Percentiles rank a stretch among this genome's conserved stretches.
phyloP scores from a whole-genome alignment of 306 rosid genomes.

The Vicia villosa region DNA sequence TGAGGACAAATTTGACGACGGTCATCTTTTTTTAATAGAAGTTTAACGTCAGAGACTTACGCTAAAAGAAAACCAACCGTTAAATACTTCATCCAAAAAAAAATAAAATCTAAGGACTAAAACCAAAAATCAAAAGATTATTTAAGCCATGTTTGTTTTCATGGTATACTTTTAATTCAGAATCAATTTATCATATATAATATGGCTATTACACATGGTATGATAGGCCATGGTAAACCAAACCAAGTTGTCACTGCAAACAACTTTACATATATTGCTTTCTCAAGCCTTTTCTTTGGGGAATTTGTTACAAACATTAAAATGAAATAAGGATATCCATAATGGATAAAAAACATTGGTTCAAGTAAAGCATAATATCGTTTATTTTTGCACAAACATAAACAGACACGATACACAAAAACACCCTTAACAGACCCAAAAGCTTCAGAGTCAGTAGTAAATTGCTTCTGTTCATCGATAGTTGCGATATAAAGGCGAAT shows the following conservation, averaged over 20 bases:
- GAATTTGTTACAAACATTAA: background rate
- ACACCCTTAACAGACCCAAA: conserved; percentile 16
- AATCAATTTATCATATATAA: too few species aligned
- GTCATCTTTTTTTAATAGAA: too few species aligned
- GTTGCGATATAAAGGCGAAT: conserved; percentile 67
- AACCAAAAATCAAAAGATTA: too few species aligned
- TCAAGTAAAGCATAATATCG: conserved; percentile 13
- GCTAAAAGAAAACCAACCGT: too few species aligned
- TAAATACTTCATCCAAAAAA: too few species aligned
- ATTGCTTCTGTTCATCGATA: conserved; percentile 54
- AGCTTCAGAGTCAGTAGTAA: background rate
- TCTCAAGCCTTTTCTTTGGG: background rate
- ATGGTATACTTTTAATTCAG: too few species aligned
- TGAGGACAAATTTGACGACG: too few species aligned
- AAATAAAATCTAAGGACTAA: too few species aligned
- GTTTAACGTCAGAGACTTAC: too few species aligned
- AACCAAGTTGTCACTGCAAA: background rate
- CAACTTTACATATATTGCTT: background rate
- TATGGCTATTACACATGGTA: too few species aligned
- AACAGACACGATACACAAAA: conserved; percentile 28
- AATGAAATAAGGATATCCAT: conserved; percentile 16
- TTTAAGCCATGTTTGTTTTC: too few species aligned
- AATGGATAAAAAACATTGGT: conserved; percentile 10
- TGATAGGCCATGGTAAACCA: too few species aligned
- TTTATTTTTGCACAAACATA: conserved; percentile 21